Base-by-base conservation (phyloP, 2,329 filamentous ascomycete species). In the Fusarium sublunatum region DNA sequence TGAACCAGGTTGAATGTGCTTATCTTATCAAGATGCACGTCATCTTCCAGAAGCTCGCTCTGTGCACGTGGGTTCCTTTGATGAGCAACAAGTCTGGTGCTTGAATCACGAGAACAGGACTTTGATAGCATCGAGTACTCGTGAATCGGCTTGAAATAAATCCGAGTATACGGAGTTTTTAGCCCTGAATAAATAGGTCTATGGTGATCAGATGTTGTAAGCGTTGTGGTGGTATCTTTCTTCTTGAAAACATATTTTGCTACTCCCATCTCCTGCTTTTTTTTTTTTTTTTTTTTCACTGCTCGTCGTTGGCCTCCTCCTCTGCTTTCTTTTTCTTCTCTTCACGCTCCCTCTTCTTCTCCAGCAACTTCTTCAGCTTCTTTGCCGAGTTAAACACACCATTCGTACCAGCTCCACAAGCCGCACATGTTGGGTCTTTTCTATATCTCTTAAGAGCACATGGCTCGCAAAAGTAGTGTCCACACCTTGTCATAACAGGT, bases 381-480 rank as follows among this genome's bases (percentile, higher is more conserved):
- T 92, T 96, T 1, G 93, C 93, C 4, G 86, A 85, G 74, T 96
- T 97, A 72, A 98, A 98, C 0, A 96, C 91, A 1, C 95, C 95
- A 28, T 90, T 89, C 0, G 93, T 98, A 6, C 92, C 91, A 1
- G 88, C 83, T 1, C 92, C 91, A 74, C 95, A 98, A 5, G 90
- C 91, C 3, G 91, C 92, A 75, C 95, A 98, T 3, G 86, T 87
- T 5, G 93, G 93, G 69, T 93, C 92, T 73, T 92, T 95, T 62
- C 91, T 84, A 74, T 97, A 98, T 65, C 93, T 81, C 73, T 91
- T 88, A 69, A 98, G 80, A 25, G 95, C 95, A 76, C 95, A 99
- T 1, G 85, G 82, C 75, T 97, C 91, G 74, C 95, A 99, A 73
- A 98, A 98, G 76, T 98, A 98, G 75, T 99, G 95, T 0, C 92